Evolutionary conservation across 352 stramenopile species (phyloP).

Genomic region (Aphanomyces cochlioides): DNA sequence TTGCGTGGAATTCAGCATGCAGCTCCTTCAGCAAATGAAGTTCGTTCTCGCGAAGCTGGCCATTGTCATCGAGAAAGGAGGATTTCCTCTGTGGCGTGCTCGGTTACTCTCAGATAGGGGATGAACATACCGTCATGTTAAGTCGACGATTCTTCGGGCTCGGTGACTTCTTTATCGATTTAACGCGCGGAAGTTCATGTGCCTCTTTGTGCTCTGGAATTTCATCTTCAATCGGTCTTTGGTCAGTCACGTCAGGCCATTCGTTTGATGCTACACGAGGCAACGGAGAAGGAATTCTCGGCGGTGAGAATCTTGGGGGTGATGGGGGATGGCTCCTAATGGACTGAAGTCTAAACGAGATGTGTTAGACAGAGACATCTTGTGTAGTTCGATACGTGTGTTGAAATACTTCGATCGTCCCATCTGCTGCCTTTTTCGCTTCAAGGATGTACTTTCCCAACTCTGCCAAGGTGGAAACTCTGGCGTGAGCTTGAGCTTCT

Average conservation of each 20-base stretch:
- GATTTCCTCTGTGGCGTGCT: no score
- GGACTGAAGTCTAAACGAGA: not conserved
- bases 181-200: not conserved
- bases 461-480: conserved; percentile 6
- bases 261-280: no score
- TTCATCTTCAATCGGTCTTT: not conserved
- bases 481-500: not conserved
- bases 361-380: no score
- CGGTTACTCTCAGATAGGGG: not conserved
- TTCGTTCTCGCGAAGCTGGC: not conserved
- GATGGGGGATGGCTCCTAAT: no score
- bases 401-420: conserved; percentile 10
- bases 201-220: not conserved
- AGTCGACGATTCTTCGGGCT: conserved; percentile 9
- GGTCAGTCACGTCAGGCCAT: no score
- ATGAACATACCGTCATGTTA: not conserved
- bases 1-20: conserved; percentile 27
- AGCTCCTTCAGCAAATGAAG: conserved; percentile 5
- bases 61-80: not conserved
- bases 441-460: conserved; percentile 21
- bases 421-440: conserved; percentile 24
- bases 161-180: conserved; percentile 9
- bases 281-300: not conserved
- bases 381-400: conserved; percentile 13
- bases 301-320: not conserved